Evolutionary conservation across 192 early-diverging fungal genomes (phyloP).

Genomic region (Helicostylum pulchrum): DNA sequence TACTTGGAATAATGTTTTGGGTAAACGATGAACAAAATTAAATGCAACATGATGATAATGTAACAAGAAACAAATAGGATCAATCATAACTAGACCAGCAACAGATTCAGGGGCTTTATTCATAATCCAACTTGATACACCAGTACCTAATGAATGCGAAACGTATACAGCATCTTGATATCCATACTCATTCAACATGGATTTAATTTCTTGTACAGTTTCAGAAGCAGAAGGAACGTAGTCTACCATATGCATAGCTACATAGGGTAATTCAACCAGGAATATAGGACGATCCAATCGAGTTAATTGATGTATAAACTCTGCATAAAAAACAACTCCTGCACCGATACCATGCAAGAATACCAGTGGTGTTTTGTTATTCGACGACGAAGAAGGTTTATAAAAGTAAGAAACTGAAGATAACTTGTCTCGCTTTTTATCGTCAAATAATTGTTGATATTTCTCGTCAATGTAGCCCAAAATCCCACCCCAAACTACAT

Average conservation of each 20-base stretch:
- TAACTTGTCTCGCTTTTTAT: not conserved
- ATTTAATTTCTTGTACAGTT: conserved; percentile 50
- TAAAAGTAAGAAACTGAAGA: not conserved
- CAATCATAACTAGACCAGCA: conserved; percentile 54
- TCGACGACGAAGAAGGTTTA: conserved; percentile 10
- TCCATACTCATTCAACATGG: conserved; percentile 50
- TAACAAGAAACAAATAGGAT: conserved; percentile 66
- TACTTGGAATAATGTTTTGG: conserved; percentile 34
- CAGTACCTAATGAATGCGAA: conserved; percentile 66
- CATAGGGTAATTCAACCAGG: conserved; percentile 57
- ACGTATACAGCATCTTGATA: conserved; percentile 59
- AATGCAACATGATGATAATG: conserved; percentile 59
- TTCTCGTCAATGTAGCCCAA: not conserved
- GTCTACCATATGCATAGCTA: conserved; percentile 62
- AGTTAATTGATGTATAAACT: conserved; percentile 45
- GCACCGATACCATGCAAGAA: conserved; percentile 71
- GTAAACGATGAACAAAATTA: conserved; percentile 54
- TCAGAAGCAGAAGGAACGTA: conserved; percentile 53
- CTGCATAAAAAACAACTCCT: conserved; percentile 53
- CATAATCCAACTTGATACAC: conserved; percentile 55
- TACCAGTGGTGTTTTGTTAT: conserved; percentile 51
- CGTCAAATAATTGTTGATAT: not conserved
- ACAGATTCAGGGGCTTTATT: conserved; percentile 47
- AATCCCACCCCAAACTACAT: conserved; percentile 16
- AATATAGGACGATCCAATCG: conserved; percentile 47